Evolutionary conservation across 2,329 filamentous ascomycete species (phyloP), one percentile per base, ranked within the genome.

Genomic region (Beauveria sp.): DNA sequence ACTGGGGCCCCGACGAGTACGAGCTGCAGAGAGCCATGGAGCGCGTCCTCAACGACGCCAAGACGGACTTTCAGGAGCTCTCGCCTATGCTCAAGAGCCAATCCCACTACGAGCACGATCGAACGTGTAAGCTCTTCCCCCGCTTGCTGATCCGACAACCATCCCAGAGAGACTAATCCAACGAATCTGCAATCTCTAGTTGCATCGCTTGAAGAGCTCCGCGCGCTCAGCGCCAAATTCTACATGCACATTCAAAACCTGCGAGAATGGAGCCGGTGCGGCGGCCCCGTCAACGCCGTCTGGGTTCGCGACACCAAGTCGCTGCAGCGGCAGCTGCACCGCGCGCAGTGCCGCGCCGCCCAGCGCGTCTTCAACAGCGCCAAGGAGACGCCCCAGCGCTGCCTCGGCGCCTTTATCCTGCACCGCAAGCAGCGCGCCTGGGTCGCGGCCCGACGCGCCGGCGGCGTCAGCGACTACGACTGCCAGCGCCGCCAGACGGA

Each of bases 11-110:
- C 24, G 82, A 85, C 75, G 83, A 86, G 73, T 79, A 83, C 68
- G 82, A 85, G 68, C 83, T 86, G 73, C 70, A 81, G 62, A 79
- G 78, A 61, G 78, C 81, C 54, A 74, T 86, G 59, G 79, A 84
- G 66, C 74, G 77, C 42, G 75, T 78, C n/a, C 75, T 86, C 57
- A 81, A 85, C 68, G 81, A 84, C 66, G 83, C 83, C 61, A 83
- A 81, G 72, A 79, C 77, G 70, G 83, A 86, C 72, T 86, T 85
- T 65, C 83, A 86, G 72, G 78, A 82, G 67, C 74, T 86, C 62
- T 78, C 78, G 24, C 75, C 76, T 52, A 73, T 86, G 49, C 77
- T 86, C 59, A 81, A 83, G 65, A 82, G 82, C 34, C 77, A 80
- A 66, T 75, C 79, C 51, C 82, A 85, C 70, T 86, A 86, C 66